Evolutionary conservation across 176 grass and related monocot genomes (phyloP).

Genomic region (Oryza meyeriana): DNA sequence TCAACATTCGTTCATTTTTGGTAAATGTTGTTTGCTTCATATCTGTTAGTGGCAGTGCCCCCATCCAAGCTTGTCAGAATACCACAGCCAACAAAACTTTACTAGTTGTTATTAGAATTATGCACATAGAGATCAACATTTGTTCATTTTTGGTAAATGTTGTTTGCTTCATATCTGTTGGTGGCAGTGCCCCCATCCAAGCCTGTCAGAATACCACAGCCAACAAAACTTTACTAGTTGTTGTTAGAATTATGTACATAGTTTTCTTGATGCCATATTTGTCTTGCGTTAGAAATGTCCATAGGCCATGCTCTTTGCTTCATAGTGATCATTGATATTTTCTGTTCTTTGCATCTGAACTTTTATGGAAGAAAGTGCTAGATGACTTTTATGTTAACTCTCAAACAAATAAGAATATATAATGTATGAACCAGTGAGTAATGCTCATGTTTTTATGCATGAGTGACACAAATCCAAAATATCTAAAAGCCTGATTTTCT

Average conservation of each 20-base stretch:
- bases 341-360: neutral
- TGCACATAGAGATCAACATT: neutral
- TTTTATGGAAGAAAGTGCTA: neutral
- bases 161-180: neutral
- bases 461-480: neutral
- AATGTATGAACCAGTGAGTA: constrained; percentile 9
- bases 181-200: neutral
- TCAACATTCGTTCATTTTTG: neutral
- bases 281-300: neutral
- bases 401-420: neutral
- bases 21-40: neutral
- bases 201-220: neutral
- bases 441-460: neutral
- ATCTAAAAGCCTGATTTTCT: neutral
- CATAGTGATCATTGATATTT: neutral
- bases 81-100: neutral
- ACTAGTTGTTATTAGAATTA: neutral
- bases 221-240: neutral
- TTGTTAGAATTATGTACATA: neutral
- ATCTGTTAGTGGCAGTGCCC: neutral
- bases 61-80: neutral
- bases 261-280: neutral
- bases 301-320: neutral
- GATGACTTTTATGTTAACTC: neutral
- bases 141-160: neutral